Evolutionary conservation across 2,329 filamentous ascomycete species (phyloP).

Genomic region (Fusarium nurragi): DNA sequence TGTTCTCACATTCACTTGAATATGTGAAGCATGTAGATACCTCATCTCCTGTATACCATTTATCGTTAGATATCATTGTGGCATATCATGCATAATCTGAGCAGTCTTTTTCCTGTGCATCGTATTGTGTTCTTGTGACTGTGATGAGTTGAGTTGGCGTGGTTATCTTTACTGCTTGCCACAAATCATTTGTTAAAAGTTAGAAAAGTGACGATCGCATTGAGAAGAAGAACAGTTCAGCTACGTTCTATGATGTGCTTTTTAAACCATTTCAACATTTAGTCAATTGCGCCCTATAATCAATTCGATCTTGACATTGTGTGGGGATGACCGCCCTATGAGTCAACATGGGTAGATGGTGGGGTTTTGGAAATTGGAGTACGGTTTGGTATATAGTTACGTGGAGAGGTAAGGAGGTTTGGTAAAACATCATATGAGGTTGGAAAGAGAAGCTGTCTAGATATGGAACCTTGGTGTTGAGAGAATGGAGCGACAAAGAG

Average conservation of each 20-base stretch:
- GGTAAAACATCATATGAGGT: neutral
- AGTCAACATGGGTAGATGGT: conserved; percentile 7
- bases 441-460: fast-evolving
- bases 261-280: neutral
- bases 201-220: neutral
- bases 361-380: conserved; percentile 28
- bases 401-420: neutral
- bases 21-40: neutral
- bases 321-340: conserved; percentile 30
- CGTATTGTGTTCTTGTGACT: neutral
- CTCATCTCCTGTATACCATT: conserved; percentile 33
- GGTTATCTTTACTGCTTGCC: neutral
- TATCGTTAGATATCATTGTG: conserved; percentile 39
- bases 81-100: conserved; percentile 6
- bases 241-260: neutral
- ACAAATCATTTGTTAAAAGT: neutral
- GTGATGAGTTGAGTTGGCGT: neutral
- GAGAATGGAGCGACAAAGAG: neutral
- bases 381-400: neutral
- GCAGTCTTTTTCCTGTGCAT: neutral
- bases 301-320: conserved; percentile 4
- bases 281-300: conserved; percentile 26
- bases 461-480: neutral
- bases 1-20: neutral
- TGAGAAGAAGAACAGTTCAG: neutral